Evolutionary conservation across 257 asterid genomes (phyloP).

Genomic region (Solanum okadae): DNA sequence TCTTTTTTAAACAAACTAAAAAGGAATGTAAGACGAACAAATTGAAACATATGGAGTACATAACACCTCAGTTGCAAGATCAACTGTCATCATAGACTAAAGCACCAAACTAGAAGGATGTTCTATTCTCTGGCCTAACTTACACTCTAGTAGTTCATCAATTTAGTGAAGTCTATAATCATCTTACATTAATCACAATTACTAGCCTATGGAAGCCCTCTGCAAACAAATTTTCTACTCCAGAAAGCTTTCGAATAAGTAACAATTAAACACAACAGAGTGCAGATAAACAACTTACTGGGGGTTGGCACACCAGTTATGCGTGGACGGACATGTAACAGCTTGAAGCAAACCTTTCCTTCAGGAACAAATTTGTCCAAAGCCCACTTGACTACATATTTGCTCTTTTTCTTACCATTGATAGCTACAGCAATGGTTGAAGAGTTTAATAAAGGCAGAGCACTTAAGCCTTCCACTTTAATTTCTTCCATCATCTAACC

Average conservation of each 20-base stretch:
- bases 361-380: constrained; percentile 82
- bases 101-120: too few species aligned
- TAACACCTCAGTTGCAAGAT: neutral
- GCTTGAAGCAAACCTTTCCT: constrained; percentile 43
- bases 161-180: neutral
- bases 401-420: constrained; percentile 49
- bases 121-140: too few species aligned
- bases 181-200: neutral
- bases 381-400: constrained; percentile 69
- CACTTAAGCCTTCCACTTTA: constrained; percentile 19
- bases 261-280: neutral
- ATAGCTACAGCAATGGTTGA: constrained; percentile 49
- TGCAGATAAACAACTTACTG: constrained; percentile 38
- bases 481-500: neutral
- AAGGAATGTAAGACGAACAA: neutral
- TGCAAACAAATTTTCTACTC: neutral
- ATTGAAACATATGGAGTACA: neutral
- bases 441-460: constrained; percentile 17
- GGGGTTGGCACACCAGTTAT: constrained; percentile 64
- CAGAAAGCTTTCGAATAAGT: neutral
- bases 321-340: constrained; percentile 60
- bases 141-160: neutral
- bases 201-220: neutral
- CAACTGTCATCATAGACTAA: neutral
- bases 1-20: neutral